Evolutionary conservation across 208 protist species (phyloP).

Genomic region (Leishmania aethiopica): DNA sequence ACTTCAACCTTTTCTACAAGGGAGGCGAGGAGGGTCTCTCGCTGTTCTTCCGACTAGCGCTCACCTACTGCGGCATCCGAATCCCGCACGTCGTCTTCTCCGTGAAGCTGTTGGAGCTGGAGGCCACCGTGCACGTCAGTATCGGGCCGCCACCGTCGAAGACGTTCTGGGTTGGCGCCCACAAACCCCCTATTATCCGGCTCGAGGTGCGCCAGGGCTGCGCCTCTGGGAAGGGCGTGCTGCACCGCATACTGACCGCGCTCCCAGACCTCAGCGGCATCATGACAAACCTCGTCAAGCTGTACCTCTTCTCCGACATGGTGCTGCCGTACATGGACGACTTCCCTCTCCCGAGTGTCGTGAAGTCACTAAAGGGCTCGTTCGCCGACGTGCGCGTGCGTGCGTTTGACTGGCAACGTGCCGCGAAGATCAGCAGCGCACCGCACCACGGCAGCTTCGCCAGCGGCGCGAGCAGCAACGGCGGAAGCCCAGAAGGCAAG

Average conservation of each 20-base stretch:
- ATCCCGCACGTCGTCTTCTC: conserved; percentile 78
- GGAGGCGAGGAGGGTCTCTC: conserved; percentile 62
- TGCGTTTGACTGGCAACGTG: conserved; percentile 62
- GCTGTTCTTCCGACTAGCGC: conserved; percentile 67
- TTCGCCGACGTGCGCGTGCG: conserved; percentile 36
- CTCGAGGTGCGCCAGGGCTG: conserved; percentile 69
- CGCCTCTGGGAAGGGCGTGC: conserved; percentile 51
- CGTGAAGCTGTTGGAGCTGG: conserved; percentile 61
- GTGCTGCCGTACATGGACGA: conserved; percentile 86
- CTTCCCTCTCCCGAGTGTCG: conserved; percentile 78
- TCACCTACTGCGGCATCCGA: conserved; percentile 75
- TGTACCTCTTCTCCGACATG: conserved; percentile 79
- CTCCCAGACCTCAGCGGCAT: conserved; percentile 77
- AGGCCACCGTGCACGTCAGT: conserved; percentile 72
- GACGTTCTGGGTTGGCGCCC: conserved; percentile 82
- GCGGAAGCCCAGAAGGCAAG: neutral
- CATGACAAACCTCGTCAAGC: conserved; percentile 66
- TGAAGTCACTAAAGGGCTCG: conserved; percentile 50
- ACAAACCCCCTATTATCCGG: conserved; percentile 58
- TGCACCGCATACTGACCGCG: conserved; percentile 77
- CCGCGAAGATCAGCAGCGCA: conserved; percentile 45
- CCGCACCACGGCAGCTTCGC: conserved; percentile 1
- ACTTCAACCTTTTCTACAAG: conserved; percentile 83
- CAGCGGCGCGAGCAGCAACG: neutral
- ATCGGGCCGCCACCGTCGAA: conserved; percentile 86